Base-by-base conservation (phyloP, 2,329 filamentous ascomycete genomes). In the Diaporthe caulivora region DNA sequence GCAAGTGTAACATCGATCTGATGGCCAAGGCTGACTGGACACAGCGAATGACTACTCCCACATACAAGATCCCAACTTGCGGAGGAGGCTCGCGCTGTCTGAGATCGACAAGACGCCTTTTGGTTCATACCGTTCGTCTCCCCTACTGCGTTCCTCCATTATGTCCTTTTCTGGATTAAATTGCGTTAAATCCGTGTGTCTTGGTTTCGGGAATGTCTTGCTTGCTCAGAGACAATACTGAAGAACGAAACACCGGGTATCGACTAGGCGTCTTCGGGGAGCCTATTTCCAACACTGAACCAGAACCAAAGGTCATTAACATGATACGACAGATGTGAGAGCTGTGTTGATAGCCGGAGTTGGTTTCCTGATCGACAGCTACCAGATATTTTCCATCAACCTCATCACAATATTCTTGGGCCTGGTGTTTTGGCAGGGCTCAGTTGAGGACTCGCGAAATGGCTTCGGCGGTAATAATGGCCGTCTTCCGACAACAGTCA, bases 301-400 rank as follows among this genome's bases (percentile, higher is more conserved):
- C 18, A n/a, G 5, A 37, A 57, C 10, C 29, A n/a, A 24, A 15
- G 24, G 15, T 53, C 9, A 29, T 31, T 67, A 2, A 67, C 47
- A 53, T 8, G 83, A 24, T 21, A 29, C 31, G n/a, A 26, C 44
- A 67, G 62, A 95, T 83, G 86, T 95, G 34, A 90, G 93, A 60
- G 92, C 93, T 71, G 88, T 95, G 3, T 82, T 93, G 9, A 93
- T 96, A 3, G 93, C 94, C 34, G 94, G 94, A 64, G 92, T 94
- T 73, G 94, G 94, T 68, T 96, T 97, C 86, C 95, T 96, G 80
- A 92, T 94, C 60, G 94, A 95, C 81, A 92, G 93, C 17, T 96
- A 96, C 83, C 91, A 90, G 77, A 94, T 95, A 78, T 97, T 97
- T 81, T 92, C 94, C 79, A 93, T 95, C 81, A 94, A 93, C 80